Evolutionary conservation across 805 yeast genomes (phyloP).

Genomic region (Kluyveromyces aestuarii): DNA sequence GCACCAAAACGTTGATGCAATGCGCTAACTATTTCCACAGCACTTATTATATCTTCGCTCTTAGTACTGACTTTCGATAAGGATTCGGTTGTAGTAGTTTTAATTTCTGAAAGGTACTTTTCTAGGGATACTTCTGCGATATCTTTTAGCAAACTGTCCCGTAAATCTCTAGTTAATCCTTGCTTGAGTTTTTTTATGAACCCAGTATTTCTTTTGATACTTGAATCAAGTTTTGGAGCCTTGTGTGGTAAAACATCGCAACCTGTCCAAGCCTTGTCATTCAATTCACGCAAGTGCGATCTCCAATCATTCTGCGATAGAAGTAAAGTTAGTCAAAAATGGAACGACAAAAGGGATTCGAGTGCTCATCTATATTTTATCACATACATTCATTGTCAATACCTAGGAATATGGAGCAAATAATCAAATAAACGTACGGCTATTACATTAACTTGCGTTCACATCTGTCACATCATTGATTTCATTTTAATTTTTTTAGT

Average conservation of each 20-base stretch:
- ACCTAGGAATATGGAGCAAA: neutral
- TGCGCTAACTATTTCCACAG: conserved; percentile 58
- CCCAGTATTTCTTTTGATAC: conserved; percentile 74
- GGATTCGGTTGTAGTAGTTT: conserved; percentile 55
- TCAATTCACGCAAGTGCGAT: conserved; percentile 30
- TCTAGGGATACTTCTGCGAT: conserved; percentile 54
- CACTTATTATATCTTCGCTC: conserved; percentile 50
- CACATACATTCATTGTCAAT: conserved; percentile 1
- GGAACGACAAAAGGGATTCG: no score
- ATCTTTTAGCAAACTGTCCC: conserved; percentile 45
- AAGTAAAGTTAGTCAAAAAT: neutral
- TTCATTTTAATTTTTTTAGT: neutral
- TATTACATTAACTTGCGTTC: neutral
- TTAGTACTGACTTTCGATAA: conserved; percentile 39
- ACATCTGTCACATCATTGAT: neutral
- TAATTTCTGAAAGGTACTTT: conserved; percentile 66
- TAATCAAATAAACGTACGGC: neutral
- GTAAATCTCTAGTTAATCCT: conserved; percentile 45
- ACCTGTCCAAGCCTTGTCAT: conserved; percentile 47
- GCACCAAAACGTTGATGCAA: conserved; percentile 66
- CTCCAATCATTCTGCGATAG: conserved; percentile 15
- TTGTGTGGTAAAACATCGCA: conserved; percentile 26
- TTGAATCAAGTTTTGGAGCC: conserved; percentile 48
- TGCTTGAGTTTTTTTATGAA: conserved; percentile 63
- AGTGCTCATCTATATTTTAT: neutral